Conservation (phyloP, 495 filamentous ascomycete species). For the Parathielavia appendiculata region DNA sequence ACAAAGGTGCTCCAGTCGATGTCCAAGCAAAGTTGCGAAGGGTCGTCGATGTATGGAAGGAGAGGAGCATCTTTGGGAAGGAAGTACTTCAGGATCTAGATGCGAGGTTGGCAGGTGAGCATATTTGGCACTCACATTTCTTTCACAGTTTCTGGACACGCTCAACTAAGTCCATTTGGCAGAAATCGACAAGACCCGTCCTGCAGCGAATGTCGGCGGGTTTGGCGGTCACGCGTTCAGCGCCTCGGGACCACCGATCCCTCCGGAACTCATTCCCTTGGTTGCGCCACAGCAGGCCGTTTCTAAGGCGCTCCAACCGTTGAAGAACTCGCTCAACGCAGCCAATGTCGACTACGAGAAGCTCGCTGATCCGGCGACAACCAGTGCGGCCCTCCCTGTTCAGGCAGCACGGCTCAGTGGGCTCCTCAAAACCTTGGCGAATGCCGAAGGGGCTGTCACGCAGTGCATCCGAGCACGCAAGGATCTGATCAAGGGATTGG, state of each 20-base stretch:
- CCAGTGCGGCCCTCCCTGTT: slow-evolving; percentile 70
- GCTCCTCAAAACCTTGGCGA: slow-evolving; percentile 79
- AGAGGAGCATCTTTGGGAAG: slow-evolving; percentile 75
- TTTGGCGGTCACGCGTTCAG: slow-evolving; percentile 65
- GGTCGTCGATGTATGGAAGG: slow-evolving; percentile 91
- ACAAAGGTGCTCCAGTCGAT: slow-evolving; percentile 77
- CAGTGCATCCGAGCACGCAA: slow-evolving; percentile 84
- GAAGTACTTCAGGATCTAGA: slow-evolving; percentile 76
- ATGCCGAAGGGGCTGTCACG: slow-evolving; percentile 84
- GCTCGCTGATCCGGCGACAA: slow-evolving; percentile 60
- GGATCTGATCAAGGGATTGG: slow-evolving; percentile 69
- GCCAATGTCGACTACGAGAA: slow-evolving; percentile 80
- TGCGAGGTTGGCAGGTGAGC: slow-evolving; percentile 65
- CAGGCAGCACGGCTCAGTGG: slow-evolving; percentile 85
- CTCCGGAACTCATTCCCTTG: slow-evolving; percentile 70
- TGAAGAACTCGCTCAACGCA: slow-evolving; percentile 55
- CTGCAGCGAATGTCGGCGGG: slow-evolving; percentile 53
- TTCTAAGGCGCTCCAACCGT: slow-evolving; percentile 59
- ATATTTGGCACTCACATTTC: not conserved
- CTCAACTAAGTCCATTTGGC: not conserved
- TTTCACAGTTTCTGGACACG: not conserved
- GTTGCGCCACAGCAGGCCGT: slow-evolving; percentile 66
- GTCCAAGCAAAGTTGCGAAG: slow-evolving; percentile 81
- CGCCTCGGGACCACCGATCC: slow-evolving; percentile 54
- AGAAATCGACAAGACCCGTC: slow-evolving; percentile 79